Evolutionary conservation across 371 early-diverging fungal species (phyloP).

Genomic region (Fennellomyces sp.): DNA sequence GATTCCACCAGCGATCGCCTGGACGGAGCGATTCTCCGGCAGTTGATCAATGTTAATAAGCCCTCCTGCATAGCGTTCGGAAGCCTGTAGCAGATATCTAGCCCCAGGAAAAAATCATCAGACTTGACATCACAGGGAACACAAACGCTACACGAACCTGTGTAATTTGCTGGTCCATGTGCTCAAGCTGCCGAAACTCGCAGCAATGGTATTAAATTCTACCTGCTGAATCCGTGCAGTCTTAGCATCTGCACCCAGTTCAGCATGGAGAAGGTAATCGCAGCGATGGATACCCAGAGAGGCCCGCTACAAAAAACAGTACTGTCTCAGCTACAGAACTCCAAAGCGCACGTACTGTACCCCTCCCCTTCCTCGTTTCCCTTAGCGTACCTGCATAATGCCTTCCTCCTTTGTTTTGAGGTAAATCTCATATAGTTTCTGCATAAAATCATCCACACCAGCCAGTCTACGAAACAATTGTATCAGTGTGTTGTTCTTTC

Average conservation of each 20-base stretch:
- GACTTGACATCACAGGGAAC: neutral
- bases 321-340: neutral
- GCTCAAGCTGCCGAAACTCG: constrained; percentile 90
- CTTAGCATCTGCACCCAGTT: constrained; percentile 38
- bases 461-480: constrained; percentile 58
- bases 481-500: neutral
- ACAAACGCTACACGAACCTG: constrained; percentile 46
- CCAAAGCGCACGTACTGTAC: neutral
- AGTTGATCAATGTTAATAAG: constrained; percentile 55
- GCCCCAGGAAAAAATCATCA: neutral
- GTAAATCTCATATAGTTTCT: constrained; percentile 81
- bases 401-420: constrained; percentile 61
- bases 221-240: constrained; percentile 82
- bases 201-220: constrained; percentile 95
- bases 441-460: constrained; percentile 84
- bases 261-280: constrained; percentile 90
- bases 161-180: constrained; percentile 79
- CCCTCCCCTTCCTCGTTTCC: neutral
- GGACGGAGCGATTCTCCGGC: constrained; percentile 74
- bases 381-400: constrained; percentile 57
- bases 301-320: constrained; percentile 47
- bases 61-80: constrained; percentile 53
- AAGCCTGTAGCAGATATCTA: constrained; percentile 62
- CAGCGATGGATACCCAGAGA: constrained; percentile 89
- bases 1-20: constrained; percentile 77